phyloP scores from a whole-genome alignment of 2,329 filamentous ascomycete genomes.

The Purpureocillium lavendulum region DNA sequence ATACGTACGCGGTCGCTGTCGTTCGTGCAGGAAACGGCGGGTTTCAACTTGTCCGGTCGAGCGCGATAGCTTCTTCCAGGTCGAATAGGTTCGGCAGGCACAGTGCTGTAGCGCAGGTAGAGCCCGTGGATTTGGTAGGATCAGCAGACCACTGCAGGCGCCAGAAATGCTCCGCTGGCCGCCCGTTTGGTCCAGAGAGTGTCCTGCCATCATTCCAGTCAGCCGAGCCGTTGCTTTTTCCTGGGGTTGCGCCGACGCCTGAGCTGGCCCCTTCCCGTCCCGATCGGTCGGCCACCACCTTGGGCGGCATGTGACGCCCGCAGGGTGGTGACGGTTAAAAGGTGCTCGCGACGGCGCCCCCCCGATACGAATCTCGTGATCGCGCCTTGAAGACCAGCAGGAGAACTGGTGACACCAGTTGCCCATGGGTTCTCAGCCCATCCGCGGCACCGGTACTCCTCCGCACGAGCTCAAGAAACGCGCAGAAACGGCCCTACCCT shows the following conservation, averaged over 20 bases:
- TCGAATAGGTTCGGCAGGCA: too few species aligned
- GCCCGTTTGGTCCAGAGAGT: not conserved
- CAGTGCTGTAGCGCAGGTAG: too few species aligned
- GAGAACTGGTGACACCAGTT: not conserved
- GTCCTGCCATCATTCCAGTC: not conserved
- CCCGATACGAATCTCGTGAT: too few species aligned
- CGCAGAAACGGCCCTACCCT: not conserved
- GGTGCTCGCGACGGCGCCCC: not conserved
- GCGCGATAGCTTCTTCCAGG: too few species aligned
- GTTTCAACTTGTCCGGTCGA: too few species aligned
- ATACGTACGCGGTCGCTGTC: not conserved
- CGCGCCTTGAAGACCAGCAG: not conserved
- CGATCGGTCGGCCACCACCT: not conserved
- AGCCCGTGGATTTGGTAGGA: conserved; percentile 1
- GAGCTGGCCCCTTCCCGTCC: not conserved
- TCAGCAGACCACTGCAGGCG: conserved; percentile 1
- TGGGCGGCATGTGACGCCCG: not conserved
- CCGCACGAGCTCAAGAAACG: too few species aligned
- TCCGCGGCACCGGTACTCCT: not conserved
- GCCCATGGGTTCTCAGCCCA: not conserved
- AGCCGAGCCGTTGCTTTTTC: not conserved
- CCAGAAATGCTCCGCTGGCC: not conserved
- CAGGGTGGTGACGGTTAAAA: not conserved
- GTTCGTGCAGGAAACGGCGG: not conserved
- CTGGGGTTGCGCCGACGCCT: not conserved